Percentiles rank a stretch among this genome's conserved stretches.
Conservation (phyloP, 441 rosid genomes). For the Metrosideros polymorpha region DNA sequence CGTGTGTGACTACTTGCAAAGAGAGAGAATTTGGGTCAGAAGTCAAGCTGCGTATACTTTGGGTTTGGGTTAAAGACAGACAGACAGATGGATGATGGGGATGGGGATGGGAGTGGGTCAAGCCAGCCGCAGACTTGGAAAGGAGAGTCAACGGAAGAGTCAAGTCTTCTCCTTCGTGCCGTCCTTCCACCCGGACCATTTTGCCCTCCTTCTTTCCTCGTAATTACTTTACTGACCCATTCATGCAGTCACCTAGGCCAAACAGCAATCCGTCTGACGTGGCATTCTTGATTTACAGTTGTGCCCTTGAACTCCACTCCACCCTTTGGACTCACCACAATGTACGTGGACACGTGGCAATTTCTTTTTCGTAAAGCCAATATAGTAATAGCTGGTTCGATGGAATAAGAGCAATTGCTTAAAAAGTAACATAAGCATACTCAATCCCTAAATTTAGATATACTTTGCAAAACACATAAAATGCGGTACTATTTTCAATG, state of each 20-base stretch:
- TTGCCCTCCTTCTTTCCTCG: not conserved
- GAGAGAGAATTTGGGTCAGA: not conserved
- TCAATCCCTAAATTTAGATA: not conserved
- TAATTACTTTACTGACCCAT: not conserved
- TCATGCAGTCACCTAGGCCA: not conserved
- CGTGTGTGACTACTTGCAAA: accelerated
- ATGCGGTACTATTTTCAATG: not conserved
- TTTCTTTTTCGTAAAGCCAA: too few species aligned
- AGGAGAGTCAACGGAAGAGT: not conserved
- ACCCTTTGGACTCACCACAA: too few species aligned
- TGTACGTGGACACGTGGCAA: too few species aligned
- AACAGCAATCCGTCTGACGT: not conserved
- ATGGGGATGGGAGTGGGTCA: not conserved
- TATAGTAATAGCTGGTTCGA: too few species aligned
- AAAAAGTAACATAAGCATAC: not conserved
- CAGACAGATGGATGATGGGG: too few species aligned
- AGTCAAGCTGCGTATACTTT: not conserved
- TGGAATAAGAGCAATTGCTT: too few species aligned
- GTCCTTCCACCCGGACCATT: not conserved
- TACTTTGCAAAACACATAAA: not conserved
- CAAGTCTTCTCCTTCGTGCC: not conserved
- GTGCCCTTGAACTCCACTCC: not conserved
- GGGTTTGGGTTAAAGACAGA: accelerated
- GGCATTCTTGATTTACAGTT: not conserved
- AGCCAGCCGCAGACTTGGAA: not conserved